A percentile compares a stretch with the other conserved stretches of the same genome.
Conservation (phyloP, 495 filamentous ascomycete genomes). For the Aspergillus incahuasiensis region DNA sequence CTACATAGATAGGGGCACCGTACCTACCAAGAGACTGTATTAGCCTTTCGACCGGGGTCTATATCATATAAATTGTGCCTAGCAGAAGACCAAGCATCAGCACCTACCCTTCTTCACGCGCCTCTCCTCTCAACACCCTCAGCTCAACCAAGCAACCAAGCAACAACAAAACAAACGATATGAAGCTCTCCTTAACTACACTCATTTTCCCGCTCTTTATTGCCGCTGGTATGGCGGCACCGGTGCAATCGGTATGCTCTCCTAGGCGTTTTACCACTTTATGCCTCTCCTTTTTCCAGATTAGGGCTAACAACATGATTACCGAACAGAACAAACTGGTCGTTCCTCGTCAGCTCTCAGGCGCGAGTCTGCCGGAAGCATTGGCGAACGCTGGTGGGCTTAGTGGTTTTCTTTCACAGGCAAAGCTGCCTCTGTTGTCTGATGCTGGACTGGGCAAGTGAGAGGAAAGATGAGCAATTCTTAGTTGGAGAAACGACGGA, state of each 20-base stretch:
- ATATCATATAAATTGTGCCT: too few species aligned
- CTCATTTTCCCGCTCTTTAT: constrained; percentile 7
- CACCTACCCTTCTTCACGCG: too few species aligned
- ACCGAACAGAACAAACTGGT: not conserved
- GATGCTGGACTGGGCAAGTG: not conserved
- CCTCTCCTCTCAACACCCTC: too few species aligned
- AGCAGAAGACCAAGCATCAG: too few species aligned
- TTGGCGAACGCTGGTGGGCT: constrained; percentile 5
- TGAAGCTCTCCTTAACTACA: constrained; percentile 13
- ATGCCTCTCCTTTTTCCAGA: not conserved
- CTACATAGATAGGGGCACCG: too few species aligned
- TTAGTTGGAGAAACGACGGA: not conserved
- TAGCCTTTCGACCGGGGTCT: too few species aligned
- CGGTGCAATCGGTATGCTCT: constrained; percentile 8
- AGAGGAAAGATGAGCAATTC: not conserved
- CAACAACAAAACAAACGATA: too few species aligned
- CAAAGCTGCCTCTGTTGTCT: not conserved
- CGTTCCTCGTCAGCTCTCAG: not conserved
- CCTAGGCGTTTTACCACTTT: not conserved
- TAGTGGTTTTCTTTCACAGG: not conserved
- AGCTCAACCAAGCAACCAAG: too few species aligned
- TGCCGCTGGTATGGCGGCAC: constrained; percentile 3
- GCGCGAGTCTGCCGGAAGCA: not conserved
- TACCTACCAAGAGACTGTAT: too few species aligned
- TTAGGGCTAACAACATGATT: not conserved